phyloP scores from a whole-genome alignment of 2,329 filamentous ascomycete species.

The Calonectria ilicicola region DNA sequence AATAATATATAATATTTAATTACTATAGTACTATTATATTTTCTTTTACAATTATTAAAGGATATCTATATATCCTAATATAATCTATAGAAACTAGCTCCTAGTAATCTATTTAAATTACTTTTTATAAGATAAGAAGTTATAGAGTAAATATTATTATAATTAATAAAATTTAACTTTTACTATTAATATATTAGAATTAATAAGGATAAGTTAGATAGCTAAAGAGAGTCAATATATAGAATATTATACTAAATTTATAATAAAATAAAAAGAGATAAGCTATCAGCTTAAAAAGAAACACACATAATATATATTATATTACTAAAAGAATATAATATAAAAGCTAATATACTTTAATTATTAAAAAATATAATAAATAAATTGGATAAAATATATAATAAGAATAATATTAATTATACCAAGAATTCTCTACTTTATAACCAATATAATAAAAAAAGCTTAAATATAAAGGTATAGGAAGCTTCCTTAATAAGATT shows the following conservation, averaged over 20 bases:
- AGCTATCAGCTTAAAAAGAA: background rate
- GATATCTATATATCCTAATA: background rate
- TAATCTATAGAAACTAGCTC: background rate
- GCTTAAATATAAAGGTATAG: too few species aligned
- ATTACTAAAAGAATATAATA: background rate
- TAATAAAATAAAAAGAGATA: background rate
- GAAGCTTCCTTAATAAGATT: too few species aligned
- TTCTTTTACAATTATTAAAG: background rate
- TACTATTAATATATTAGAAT: background rate
- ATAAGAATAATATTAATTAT: too few species aligned
- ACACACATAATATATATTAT: background rate
- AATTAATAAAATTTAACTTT: background rate
- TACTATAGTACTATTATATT: background rate
- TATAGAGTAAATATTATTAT: background rate
- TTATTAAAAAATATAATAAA: too few species aligned
- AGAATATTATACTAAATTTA: background rate
- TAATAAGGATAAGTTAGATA: background rate
- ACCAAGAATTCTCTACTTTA: too few species aligned
- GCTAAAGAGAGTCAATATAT: background rate
- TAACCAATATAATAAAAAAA: too few species aligned
- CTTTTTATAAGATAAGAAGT: background rate
- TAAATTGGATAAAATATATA: too few species aligned
- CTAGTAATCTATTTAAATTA: background rate
- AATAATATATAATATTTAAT: background rate
- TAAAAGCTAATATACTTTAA: background rate